These are phyloP conservation scores for Zizania latifolia DNA, from an alignment of 176 grass and related monocot genomes.

Conservation along the genomic window DNA sequence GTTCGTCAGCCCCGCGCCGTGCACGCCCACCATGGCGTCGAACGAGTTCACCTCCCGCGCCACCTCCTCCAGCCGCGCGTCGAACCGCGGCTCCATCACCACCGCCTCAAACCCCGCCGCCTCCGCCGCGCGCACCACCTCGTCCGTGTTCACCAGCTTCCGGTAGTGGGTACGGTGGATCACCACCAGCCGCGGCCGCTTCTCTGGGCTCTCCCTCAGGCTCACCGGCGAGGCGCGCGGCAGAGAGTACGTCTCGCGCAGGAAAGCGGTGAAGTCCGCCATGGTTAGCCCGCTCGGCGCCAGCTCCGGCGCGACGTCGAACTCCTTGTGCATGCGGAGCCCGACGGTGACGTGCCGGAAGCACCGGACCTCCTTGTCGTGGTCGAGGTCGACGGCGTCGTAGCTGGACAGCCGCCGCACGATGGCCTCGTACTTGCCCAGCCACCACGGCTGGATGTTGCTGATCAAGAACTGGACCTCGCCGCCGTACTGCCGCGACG, in stretches of 20 bases:
- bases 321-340: slow-evolving; percentile 54
- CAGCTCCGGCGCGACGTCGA: slow-evolving; percentile 43
- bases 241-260: slow-evolving; percentile 44
- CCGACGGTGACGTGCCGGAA: slow-evolving; percentile 46
- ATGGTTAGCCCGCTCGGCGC: slow-evolving; percentile 44
- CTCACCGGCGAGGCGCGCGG: slow-evolving; percentile 24
- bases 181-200: slow-evolving; percentile 59
- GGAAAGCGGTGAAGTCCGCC: slow-evolving; percentile 58
- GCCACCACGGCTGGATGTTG: slow-evolving; percentile 66
- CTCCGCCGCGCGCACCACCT: slow-evolving; percentile 44
- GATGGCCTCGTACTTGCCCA: slow-evolving; percentile 56
- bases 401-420: slow-evolving; percentile 43
- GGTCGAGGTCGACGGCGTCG: slow-evolving; percentile 54
- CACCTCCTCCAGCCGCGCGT: slow-evolving; percentile 32
- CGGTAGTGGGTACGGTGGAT: slow-evolving; percentile 47
- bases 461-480: slow-evolving; percentile 51
- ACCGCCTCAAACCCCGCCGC: slow-evolving; percentile 52
- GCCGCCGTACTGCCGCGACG: slow-evolving; percentile 42
- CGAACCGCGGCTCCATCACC: slow-evolving; percentile 37
- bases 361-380: slow-evolving; percentile 42
- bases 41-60: slow-evolving; percentile 55
- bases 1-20: slow-evolving; percentile 77
- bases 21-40: slow-evolving; percentile 74
- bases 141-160: slow-evolving; percentile 45
- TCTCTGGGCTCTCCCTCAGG: not conserved